A percentile compares a stretch with the other conserved stretches of the same genome.
Evolutionary conservation across 306 rosid species (phyloP).

Genomic region (Clitoria ternatea): DNA sequence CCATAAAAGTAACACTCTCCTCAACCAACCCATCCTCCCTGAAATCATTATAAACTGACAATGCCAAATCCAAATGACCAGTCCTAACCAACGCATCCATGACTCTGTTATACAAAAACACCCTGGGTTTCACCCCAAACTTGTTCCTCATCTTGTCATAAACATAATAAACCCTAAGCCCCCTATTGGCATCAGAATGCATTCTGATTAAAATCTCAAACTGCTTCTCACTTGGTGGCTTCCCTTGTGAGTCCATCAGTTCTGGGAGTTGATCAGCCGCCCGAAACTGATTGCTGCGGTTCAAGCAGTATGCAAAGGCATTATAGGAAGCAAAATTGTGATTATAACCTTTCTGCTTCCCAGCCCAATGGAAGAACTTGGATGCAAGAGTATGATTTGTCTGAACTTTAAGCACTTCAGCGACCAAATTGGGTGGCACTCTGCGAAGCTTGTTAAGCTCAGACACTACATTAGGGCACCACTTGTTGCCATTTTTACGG

Average conservation of each 20-base stretch:
- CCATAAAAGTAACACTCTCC: slow-evolving; percentile 74
- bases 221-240: slow-evolving; percentile 76
- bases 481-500: slow-evolving; percentile 46
- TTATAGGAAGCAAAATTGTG: slow-evolving; percentile 72
- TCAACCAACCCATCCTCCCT: slow-evolving; percentile 61
- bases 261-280: slow-evolving; percentile 72
- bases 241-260: slow-evolving; percentile 78
- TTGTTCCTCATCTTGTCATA: slow-evolving; percentile 73
- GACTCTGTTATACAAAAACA: slow-evolving; percentile 69
- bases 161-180: slow-evolving; percentile 62
- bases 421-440: slow-evolving; percentile 62
- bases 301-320: slow-evolving; percentile 70
- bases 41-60: slow-evolving; percentile 67
- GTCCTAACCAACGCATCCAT: slow-evolving; percentile 72
- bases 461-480: slow-evolving; percentile 54
- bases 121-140: slow-evolving; percentile 67
- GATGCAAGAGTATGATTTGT: slow-evolving; percentile 49
- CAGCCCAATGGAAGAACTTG: slow-evolving; percentile 76
- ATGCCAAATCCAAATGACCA: slow-evolving; percentile 51
- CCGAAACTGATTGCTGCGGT: slow-evolving; percentile 47
- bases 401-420: slow-evolving; percentile 72
- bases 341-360: slow-evolving; percentile 62
- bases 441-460: slow-evolving; percentile 82
- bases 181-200: slow-evolving; percentile 70
- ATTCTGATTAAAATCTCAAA: slow-evolving; percentile 78